Evolutionary conservation across 73 alveolate genomes (phyloP), one percentile per base, ranked within the genome.

Genomic region (Tetrahymena elliotti): DNA sequence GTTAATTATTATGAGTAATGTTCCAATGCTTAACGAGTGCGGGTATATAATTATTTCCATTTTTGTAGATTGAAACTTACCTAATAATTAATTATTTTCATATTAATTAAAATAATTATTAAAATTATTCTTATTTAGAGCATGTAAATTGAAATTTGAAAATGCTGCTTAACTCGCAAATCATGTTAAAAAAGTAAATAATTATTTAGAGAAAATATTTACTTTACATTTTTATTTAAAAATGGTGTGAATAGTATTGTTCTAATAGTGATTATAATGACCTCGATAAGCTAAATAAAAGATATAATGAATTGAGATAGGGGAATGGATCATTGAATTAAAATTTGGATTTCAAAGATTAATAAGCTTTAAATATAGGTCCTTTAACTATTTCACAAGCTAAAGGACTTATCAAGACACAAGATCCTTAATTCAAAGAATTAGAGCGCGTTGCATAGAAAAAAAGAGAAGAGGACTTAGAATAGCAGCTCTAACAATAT

Each of bases 381-480:
- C 93, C 92, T 38, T 84, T 83, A 36, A 94, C 95, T 31, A 84
- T 94, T 53, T 94, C 93, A 38, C 31, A 94, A 94, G 84, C 93
- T 8, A 84, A 94, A 53, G 53, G 94, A 20, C 40, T 84, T 33
- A 40, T 94, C 6, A 94, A 94, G 41, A 47, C 96, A 38, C 38
- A 94, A 35, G 96, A 94, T 94, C 95, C 93, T 24, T 94, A 94
- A 52, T 94, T 94, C 47, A 94, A 94, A 38, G 68, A 93, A 53
- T 53, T 94, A 9, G 96, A 94, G 39, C 93, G 93, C 31, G 96
- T 94, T 24, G 93, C 93, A 6, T 35, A 53, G 33, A 84, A 92
- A n/a, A 94, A 94, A 93, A 94, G 94, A 88, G 96, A 94, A 53
- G 96, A 94, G 33, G 96, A 94, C 37, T 41, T 94, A 24, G 83